Conservation (phyloP, 768 basidiomycete genomes). For the Suillus clintonianus region DNA sequence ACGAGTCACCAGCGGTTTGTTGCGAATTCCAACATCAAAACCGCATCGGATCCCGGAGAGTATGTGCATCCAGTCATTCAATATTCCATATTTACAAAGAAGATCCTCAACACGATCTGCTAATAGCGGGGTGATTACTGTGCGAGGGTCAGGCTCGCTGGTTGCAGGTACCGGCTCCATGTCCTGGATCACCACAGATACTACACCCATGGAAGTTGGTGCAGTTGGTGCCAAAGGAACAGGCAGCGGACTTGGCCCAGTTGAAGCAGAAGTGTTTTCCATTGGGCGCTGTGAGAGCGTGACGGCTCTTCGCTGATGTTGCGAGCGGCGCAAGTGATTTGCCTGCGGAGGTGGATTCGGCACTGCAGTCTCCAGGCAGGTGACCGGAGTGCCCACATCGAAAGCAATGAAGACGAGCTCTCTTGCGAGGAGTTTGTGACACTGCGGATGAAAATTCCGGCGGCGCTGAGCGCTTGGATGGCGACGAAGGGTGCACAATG, state of each 20-base stretch:
- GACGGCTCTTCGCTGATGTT: not conserved
- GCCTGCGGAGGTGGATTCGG: not conserved
- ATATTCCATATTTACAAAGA: not conserved
- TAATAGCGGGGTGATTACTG: not conserved
- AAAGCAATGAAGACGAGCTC: not conserved
- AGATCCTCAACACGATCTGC: not conserved
- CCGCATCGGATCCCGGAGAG: conserved; percentile 10
- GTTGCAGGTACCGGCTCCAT: conserved; percentile 26
- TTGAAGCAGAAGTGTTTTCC: conserved; percentile 30
- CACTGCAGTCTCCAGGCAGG: not conserved
- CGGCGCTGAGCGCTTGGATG: not conserved
- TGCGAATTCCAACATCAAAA: too few species aligned
- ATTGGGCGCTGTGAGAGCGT: conserved; percentile 22
- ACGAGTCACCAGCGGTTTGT: too few species aligned
- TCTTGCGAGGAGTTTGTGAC: not conserved
- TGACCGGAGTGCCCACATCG: not conserved
- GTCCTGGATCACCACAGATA: conserved; percentile 25
- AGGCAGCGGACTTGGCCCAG: conserved; percentile 20
- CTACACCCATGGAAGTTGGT: conserved; percentile 30
- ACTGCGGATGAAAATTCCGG: not conserved
- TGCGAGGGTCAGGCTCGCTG: not conserved
- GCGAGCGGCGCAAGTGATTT: not conserved
- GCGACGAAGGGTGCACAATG: not conserved
- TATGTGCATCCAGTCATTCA: not conserved
- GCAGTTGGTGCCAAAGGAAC: conserved; percentile 21